These are phyloP conservation scores for Cladosporium oxysporum DNA, from an alignment of 2,329 filamentous ascomycete genomes.

Conservation along the genomic window DNA sequence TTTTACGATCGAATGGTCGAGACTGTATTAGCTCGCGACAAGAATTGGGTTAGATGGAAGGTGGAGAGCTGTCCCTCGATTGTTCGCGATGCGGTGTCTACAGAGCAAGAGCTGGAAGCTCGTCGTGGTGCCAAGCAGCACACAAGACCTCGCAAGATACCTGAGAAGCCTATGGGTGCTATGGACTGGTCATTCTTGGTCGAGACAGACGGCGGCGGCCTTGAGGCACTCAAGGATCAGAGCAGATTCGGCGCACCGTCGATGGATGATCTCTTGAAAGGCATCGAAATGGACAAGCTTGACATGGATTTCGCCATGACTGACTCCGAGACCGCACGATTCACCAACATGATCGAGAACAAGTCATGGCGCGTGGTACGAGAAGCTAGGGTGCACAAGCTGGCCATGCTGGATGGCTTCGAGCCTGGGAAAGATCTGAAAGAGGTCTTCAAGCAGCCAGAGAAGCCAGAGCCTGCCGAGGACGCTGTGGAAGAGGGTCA, in stretches of 20 bases:
- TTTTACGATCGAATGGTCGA: conserved; percentile 98
- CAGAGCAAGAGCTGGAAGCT: conserved; percentile 68
- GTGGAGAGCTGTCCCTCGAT: conserved; percentile 90
- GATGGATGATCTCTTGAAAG: conserved; percentile 68
- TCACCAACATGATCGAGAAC: conserved; percentile 74
- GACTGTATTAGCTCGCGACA: conserved; percentile 90
- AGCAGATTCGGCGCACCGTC: conserved; percentile 68
- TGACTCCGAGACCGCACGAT: conserved; percentile 60
- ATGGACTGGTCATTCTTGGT: conserved; percentile 77
- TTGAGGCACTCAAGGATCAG: conserved; percentile 69
- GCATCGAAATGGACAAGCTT: conserved; percentile 77
- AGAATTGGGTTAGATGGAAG: conserved; percentile 99
- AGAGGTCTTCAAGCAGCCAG: conserved; percentile 13
- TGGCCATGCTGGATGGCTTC: conserved; percentile 52
- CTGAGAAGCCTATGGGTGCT: conserved; percentile 68
- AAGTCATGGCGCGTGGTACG: conserved; percentile 89
- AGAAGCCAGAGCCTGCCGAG: background rate
- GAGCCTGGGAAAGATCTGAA: conserved; percentile 4
- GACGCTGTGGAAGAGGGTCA: background rate
- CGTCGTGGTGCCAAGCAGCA: conserved; percentile 65
- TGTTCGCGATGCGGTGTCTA: conserved; percentile 69
- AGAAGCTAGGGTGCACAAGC: conserved; percentile 71
- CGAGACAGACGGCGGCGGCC: conserved; percentile 62
- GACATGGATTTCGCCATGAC: conserved; percentile 79
- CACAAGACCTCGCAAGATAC: conserved; percentile 70